phyloP scores from a whole-genome alignment of 306 rosid species.

The Coriaria nepalensis region DNA sequence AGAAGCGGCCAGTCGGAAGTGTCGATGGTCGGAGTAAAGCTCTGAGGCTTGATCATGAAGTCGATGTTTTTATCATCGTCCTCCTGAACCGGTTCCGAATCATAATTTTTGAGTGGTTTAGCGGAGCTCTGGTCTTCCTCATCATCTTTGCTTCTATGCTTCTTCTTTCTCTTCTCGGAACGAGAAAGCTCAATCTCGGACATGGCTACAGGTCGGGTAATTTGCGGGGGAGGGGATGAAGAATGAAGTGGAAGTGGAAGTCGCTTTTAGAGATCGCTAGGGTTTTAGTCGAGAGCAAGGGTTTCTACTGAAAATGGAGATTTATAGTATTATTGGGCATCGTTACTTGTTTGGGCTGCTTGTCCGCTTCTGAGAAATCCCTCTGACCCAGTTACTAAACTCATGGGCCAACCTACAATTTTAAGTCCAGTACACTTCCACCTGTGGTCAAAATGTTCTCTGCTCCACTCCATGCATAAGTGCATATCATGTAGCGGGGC shows the following conservation, averaged over 20 bases:
- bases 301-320: not conserved
- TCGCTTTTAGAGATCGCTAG: too few species aligned
- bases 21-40: conserved; percentile 49
- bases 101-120: conserved; percentile 1
- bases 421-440: too few species aligned
- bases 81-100: conserved; percentile 14
- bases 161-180: conserved; percentile 46
- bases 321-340: conserved; percentile 6
- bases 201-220: conserved; percentile 12
- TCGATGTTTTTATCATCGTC: conserved; percentile 11
- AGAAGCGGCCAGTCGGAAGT: conserved; percentile 80
- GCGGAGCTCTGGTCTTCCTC: not conserved
- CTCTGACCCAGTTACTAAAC: too few species aligned
- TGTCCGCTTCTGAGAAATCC: too few species aligned
- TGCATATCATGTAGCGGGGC: too few species aligned
- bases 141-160: conserved; percentile 13
- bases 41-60: conserved; percentile 62
- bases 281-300: conserved; percentile 9
- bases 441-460: too few species aligned
- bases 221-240: not conserved
- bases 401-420: too few species aligned
- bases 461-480: too few species aligned
- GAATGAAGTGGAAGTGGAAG: not conserved
- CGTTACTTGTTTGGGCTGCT: too few species aligned
- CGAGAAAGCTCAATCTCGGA: conserved; percentile 24